Conservation (phyloP, 345 rosid species). For the Salix udensis region DNA sequence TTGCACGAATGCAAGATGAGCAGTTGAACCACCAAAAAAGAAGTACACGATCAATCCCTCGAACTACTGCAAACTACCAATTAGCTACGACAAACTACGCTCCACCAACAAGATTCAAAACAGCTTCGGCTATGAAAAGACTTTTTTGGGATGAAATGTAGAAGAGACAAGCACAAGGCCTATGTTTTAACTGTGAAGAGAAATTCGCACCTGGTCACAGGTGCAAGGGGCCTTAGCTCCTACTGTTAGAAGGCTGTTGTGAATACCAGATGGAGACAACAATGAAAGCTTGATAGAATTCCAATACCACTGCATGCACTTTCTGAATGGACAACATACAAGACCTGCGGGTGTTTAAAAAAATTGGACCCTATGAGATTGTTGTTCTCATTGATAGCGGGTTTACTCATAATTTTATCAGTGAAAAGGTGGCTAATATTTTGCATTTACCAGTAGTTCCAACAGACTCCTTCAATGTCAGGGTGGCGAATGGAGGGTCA, state of each 20-base stretch:
- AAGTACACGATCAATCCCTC: neutral
- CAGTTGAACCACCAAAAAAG: neutral
- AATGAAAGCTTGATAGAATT: neutral
- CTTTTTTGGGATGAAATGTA: neutral
- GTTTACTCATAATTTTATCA: neutral
- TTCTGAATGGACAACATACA: neutral
- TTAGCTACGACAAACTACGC: neutral
- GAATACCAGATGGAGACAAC: neutral
- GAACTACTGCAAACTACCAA: neutral
- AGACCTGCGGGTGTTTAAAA: neutral
- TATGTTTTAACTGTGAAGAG: too few relatives aligned
- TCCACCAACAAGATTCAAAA: neutral
- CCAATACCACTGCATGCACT: neutral
- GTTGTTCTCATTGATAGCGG: neutral
- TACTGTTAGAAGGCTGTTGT: too few relatives aligned
- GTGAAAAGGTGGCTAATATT: neutral
- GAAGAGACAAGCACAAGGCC: too few relatives aligned
- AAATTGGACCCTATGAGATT: neutral
- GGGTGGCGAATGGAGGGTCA: neutral
- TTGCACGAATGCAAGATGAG: too few relatives aligned
- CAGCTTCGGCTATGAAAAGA: too few relatives aligned
- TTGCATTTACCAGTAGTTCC: too few relatives aligned
- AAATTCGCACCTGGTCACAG: too few relatives aligned
- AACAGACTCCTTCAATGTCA: neutral
- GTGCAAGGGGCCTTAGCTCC: neutral